Evolutionary conservation across 805 yeast species (phyloP).

Genomic region (Candida xiaguanensis): DNA sequence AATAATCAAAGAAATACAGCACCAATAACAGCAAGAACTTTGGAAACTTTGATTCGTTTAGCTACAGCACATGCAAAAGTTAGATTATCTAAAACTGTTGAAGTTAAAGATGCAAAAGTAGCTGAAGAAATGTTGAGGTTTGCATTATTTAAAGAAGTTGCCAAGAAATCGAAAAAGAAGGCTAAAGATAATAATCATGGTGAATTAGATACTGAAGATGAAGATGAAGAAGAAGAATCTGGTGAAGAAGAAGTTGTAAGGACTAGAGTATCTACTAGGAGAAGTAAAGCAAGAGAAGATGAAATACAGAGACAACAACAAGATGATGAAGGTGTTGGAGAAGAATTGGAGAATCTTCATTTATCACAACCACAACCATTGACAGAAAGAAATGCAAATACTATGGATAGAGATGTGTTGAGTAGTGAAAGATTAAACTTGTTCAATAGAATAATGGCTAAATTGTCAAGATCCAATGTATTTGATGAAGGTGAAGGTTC

Average conservation of each 20-base stretch:
- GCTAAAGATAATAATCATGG: constrained; percentile 21
- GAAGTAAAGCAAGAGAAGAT: constrained; percentile 14
- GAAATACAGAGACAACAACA: constrained; percentile 7
- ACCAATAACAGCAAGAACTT: constrained; percentile 97
- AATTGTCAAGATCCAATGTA: constrained; percentile 27
- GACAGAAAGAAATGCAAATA: constrained; percentile 16
- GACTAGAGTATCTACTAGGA: constrained; percentile 15
- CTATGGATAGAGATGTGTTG: constrained; percentile 19
- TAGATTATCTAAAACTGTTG: constrained; percentile 74
- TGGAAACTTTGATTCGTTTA: constrained; percentile 91
- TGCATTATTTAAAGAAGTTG: constrained; percentile 78
- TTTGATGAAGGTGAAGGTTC: constrained; percentile 30
- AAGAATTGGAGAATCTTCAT: constrained; percentile 27
- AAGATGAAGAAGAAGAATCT: constrained; percentile 19
- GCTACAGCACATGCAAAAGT: constrained; percentile 97
- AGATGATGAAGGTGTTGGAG: constrained; percentile 18
- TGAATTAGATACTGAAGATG: constrained; percentile 32
- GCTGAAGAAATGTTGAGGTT: constrained; percentile 84
- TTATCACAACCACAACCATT: constrained; percentile 25
- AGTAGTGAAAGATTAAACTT: constrained; percentile 30
- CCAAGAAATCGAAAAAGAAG: constrained; percentile 33
- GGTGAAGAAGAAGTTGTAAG: constrained; percentile 22
- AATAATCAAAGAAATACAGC: constrained; percentile 74
- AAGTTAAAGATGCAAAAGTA: constrained; percentile 71
- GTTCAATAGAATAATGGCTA: constrained; percentile 29